These are phyloP conservation scores for Yarrowia sp. DNA, from an alignment of 805 yeast genomes.

Conservation along the genomic window DNA sequence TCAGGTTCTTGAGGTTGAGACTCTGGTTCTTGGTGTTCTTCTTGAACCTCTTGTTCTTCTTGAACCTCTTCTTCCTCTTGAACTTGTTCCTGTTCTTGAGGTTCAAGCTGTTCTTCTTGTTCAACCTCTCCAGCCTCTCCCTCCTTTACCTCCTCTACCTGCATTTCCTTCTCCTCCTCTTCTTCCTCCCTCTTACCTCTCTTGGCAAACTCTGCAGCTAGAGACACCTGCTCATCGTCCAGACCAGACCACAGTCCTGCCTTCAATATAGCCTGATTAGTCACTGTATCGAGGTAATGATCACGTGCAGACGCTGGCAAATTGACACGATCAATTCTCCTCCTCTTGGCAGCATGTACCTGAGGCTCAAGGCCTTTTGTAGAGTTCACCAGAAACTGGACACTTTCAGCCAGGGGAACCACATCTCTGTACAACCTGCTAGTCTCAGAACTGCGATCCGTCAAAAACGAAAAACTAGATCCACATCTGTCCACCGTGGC, in stretches of 20 bases:
- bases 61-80: not conserved
- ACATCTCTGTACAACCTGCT: conserved; percentile 13
- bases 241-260: conserved; percentile 25
- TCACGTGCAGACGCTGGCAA: conserved; percentile 21
- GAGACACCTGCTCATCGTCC: conserved; percentile 23
- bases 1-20: no score
- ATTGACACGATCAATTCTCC: conserved; percentile 3
- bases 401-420: conserved; percentile 23
- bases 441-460: not conserved
- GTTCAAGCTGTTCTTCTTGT: not conserved
- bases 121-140: not conserved
- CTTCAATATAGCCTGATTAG: conserved; percentile 13
- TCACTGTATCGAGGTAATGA: conserved; percentile 31
- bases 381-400: conserved; percentile 30
- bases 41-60: not conserved
- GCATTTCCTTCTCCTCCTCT: not conserved
- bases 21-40: not conserved
- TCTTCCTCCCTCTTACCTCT: not conserved
- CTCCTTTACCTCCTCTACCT: not conserved
- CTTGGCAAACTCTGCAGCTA: conserved; percentile 12
- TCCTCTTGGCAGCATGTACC: not conserved
- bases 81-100: no score
- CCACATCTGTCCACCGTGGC: conserved; percentile 11
- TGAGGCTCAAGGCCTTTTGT: conserved; percentile 4
- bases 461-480: not conserved